Base-by-base conservation (phyloP, 495 filamentous ascomycete species). In the Penicillium verhagenii region DNA sequence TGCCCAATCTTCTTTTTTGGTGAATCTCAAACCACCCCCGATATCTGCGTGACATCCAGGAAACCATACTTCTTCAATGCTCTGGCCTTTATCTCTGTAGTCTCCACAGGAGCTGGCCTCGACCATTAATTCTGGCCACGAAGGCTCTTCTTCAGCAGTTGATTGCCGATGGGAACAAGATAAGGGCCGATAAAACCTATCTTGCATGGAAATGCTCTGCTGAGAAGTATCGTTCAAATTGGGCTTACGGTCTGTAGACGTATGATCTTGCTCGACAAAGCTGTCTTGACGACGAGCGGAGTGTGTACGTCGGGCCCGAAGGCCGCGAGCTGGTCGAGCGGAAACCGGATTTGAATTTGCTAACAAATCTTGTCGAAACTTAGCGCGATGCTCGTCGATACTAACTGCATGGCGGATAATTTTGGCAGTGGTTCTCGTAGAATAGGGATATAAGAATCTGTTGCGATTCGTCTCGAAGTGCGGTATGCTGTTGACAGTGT, bases 401-500 rank as follows among this genome's bases (percentile, higher is more conserved):
- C 67, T 56, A 10, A 78, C 73, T 4, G 74, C 74, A 52, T 79
- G 76, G 10, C 76, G 67, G 37, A 77, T 65, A 35, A 63, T 65
- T 1, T 59, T 53, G 16, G 72, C 70, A 2, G 70, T 57, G 1
- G 62, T 38, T 29, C 26, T 54, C 1, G 59, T 51, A 1, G 50
- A 49, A 49, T 45, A 57, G 19, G 40, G 54, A 19, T 55, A 59
- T 24, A 13, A 8, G 14, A 33, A 33, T 13, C 37, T 45, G 25
- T 33, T 57, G n/a, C 83, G 88, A 0, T 86, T 84, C 10, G 81
- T 75, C 61, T 92, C 88, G 52, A 91, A 90, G 4, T 79, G 72
- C 1, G 87, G 85, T 1, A 91, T 86, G 39, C 83, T 85, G 61
- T 92, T 92, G 29, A 92, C 88, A 1, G 63, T 59, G 37, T 66